Conservation (phyloP, 2,329 filamentous ascomycete genomes). For the Aspergillus ruber region DNA sequence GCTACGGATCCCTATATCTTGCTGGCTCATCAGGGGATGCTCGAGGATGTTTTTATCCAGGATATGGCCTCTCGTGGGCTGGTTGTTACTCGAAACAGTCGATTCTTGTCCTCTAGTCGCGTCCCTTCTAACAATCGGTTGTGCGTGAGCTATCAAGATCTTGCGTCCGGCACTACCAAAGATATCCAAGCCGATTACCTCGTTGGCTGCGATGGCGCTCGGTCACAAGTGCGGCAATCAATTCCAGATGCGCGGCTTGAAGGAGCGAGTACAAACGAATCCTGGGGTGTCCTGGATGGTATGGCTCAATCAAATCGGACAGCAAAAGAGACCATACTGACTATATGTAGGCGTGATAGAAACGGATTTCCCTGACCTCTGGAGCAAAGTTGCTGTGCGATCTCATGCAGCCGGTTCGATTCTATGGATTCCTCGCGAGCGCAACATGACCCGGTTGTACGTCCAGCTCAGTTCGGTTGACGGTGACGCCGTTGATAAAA, state of each 20-base stretch:
- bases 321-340: not conserved
- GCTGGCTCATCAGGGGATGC: constrained; percentile 65
- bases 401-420: constrained; percentile 62
- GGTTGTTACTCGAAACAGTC: constrained; percentile 57
- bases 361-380: constrained; percentile 68
- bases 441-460: constrained; percentile 62
- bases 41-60: constrained; percentile 63
- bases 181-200: constrained; percentile 56
- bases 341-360: constrained; percentile 41
- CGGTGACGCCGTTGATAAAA: constrained; percentile 22
- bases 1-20: constrained; percentile 50
- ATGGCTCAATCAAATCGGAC: constrained; percentile 27
- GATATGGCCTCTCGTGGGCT: constrained; percentile 61
- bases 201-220: constrained; percentile 67
- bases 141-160: constrained; percentile 37
- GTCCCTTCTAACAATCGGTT: constrained; percentile 28
- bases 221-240: constrained; percentile 61
- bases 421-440: constrained; percentile 66
- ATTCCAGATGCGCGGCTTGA: constrained; percentile 49
- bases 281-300: constrained; percentile 68
- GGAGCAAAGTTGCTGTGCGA: constrained; percentile 66
- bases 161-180: constrained; percentile 29
- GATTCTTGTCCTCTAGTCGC: constrained; percentile 51
- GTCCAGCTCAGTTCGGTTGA: constrained; percentile 34
- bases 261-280: constrained; percentile 48